Conservation (phyloP, 2,329 filamentous ascomycete species). For the Fusarium newnesense region DNA sequence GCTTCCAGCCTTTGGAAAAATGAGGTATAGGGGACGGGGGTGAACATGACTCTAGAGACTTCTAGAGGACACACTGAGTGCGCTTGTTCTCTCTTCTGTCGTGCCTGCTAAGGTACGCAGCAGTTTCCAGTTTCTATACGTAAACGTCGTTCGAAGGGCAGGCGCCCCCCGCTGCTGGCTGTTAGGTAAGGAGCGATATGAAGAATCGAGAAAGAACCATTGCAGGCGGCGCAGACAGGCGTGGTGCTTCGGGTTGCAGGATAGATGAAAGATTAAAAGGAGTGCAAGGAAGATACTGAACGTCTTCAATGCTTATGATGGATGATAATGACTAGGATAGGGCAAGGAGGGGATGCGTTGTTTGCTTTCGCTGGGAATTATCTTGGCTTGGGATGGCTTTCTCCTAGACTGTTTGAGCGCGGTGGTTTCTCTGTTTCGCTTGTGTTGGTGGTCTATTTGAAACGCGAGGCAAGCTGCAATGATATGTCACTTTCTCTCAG, state of each 20-base stretch:
- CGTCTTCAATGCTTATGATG: neutral
- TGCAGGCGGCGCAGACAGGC: neutral
- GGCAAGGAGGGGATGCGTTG: neutral
- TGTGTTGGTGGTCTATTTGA: slow-evolving; percentile 6
- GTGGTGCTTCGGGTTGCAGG: slow-evolving; percentile 4
- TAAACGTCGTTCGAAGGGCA: slow-evolving; percentile 3
- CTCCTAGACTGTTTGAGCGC: slow-evolving; percentile 11
- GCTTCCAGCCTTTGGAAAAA: neutral
- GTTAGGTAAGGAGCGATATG: neutral
- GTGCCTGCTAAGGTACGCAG: neutral
- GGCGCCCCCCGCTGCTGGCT: neutral
- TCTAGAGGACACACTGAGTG: neutral
- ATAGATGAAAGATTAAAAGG: slow-evolving; percentile 4
- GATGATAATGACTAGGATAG: neutral
- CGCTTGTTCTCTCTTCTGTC: neutral
- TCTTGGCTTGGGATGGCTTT: neutral
- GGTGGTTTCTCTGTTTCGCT: neutral
- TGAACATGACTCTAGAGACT: neutral
- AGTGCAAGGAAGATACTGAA: neutral
- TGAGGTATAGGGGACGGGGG: neutral
- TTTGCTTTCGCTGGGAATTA: neutral
- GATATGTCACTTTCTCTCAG: neutral
- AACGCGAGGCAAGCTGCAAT: neutral
- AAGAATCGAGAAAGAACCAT: neutral
- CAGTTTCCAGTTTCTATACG: neutral